Evolutionary conservation across 2,329 filamentous ascomycete genomes (phyloP).

Genomic region (Simplicillium sp.): DNA sequence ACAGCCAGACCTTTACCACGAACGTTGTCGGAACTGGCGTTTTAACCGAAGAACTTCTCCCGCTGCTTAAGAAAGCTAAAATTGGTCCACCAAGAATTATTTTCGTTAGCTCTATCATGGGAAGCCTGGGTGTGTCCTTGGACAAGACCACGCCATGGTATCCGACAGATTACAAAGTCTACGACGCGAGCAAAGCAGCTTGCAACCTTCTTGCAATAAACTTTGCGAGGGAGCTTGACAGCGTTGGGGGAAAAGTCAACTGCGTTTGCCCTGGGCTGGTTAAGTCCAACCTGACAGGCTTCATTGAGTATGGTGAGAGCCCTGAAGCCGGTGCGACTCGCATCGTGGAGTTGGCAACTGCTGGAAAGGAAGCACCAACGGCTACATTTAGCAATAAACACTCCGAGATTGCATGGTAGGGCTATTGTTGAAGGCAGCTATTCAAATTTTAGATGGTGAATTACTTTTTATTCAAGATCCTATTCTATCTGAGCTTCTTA

Average conservation of each 20-base stretch:
- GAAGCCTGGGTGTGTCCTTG: constrained; percentile 11
- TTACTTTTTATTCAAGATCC: too few species aligned
- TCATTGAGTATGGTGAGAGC: constrained; percentile 5
- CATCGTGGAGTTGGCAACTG: constrained; percentile 11
- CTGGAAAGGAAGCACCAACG: too few species aligned
- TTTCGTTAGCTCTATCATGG: too few species aligned
- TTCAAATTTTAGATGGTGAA: too few species aligned
- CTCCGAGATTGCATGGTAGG: too few species aligned
- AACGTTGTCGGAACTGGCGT: constrained; percentile 24
- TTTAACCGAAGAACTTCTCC: constrained; percentile 8
- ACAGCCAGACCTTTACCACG: constrained; percentile 24
- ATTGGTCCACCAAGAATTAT: too few species aligned
- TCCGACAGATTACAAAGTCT: constrained; percentile 19
- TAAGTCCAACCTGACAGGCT: constrained; percentile 16
- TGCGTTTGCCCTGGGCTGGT: constrained; percentile 26
- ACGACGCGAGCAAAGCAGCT: constrained; percentile 31
- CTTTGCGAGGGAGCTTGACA: constrained; percentile 20
- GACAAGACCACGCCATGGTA: constrained; percentile 18
- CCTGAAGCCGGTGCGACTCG: constrained; percentile 18
- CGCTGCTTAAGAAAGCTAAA: too few species aligned
- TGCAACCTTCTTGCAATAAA: constrained; percentile 28
- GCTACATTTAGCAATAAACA: too few species aligned
- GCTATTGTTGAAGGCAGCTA: too few species aligned
- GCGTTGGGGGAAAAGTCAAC: constrained; percentile 22
- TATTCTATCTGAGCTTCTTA: too few species aligned